Evolutionary conservation across 306 rosid species (phyloP), one percentile per base, ranked within the genome.

Genomic region (Morella rubra): DNA sequence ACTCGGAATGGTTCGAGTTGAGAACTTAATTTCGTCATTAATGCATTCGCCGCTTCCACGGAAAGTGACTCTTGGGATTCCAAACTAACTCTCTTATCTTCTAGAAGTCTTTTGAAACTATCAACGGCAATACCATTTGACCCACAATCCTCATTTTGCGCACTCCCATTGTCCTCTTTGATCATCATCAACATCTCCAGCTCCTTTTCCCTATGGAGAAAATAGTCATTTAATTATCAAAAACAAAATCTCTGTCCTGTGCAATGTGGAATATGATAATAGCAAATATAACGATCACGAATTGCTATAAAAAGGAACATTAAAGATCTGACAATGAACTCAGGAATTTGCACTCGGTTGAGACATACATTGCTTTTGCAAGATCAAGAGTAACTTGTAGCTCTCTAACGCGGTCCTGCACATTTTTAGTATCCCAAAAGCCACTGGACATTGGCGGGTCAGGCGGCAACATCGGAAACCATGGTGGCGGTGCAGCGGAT

Each of bases 381-480:
- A 87, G 90, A 85, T 69, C 76, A n/a, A 91, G 91, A 76, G 91
- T 86, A 16, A 81, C 83, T 46, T 91, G 94, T 83, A 93, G 79
- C 44, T 88, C 91, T 55, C 77, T 75, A 13, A 89, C 86, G 66
- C 81, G 83, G 50, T 81, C 86, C 1, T 65, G 64, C 14, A 91
- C 89, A 53, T 86, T 93, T n/a, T 61, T 56, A 66, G 76, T 85
- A 65, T 84, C 74, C 98, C 98, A 93, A 80, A 91, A 91, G 67
- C 90, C 66, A 76, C 80, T 71, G 19, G 98, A 83, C 66, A 74
- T 74, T 15, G 90, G 91, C 14, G 50, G 87, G 76, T 81, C 80
- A 9, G 90, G 87, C 0, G 90, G 90, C 46, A 86, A 55, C 76
- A 80, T 67, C 1, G 86, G 87, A 77, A 87, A 78, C 85, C 87